Conservation (phyloP, 1,284 basidiomycete genomes). For the Fomitiporia mediterranea region DNA sequence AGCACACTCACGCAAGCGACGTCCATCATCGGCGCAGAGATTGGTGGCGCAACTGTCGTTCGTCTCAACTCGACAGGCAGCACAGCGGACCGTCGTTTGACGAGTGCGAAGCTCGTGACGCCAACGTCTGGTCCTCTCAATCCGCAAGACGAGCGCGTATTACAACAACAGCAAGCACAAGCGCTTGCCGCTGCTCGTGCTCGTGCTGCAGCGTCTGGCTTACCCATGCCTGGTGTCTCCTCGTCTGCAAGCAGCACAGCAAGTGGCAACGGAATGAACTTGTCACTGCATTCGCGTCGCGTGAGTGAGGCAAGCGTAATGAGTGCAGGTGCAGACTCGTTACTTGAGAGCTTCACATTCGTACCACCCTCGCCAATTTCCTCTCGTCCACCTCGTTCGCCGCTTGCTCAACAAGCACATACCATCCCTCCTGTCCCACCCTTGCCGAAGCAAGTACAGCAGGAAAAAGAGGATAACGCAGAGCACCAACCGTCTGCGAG, state of each 20-base stretch:
- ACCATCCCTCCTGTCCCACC: slow-evolving; percentile 6
- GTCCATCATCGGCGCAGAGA: slow-evolving; percentile 51
- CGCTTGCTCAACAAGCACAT: slow-evolving; percentile 52
- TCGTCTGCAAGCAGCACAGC: slow-evolving; percentile 28
- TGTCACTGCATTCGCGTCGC: slow-evolving; percentile 60
- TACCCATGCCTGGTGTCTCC: slow-evolving; percentile 22
- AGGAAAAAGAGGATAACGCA: slow-evolving; percentile 31
- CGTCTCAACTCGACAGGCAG: slow-evolving; percentile 48
- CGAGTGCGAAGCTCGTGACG: slow-evolving; percentile 44
- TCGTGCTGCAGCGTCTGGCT: slow-evolving; percentile 43
- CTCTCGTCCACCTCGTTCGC: slow-evolving; percentile 68
- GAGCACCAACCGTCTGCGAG: slow-evolving; percentile 44
- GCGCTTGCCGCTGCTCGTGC: slow-evolving; percentile 52
- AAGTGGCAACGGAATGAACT: slow-evolving; percentile 37
- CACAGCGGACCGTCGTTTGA: slow-evolving; percentile 51
- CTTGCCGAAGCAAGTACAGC: slow-evolving; percentile 28
- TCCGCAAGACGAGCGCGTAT: slow-evolving; percentile 7
- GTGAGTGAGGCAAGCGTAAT: slow-evolving; percentile 34
- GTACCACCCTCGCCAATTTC: slow-evolving; percentile 81
- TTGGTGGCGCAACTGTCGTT: slow-evolving; percentile 58
- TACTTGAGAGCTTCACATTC: slow-evolving; percentile 79
- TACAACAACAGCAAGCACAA: slow-evolving; percentile 55
- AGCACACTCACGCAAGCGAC: slow-evolving; percentile 61
- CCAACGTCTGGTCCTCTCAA: slow-evolving; percentile 12
- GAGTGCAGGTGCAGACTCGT: slow-evolving; percentile 50